phyloP scores from a whole-genome alignment of 2,329 filamentous ascomycete species.

The Bipolaris gigantea region DNA sequence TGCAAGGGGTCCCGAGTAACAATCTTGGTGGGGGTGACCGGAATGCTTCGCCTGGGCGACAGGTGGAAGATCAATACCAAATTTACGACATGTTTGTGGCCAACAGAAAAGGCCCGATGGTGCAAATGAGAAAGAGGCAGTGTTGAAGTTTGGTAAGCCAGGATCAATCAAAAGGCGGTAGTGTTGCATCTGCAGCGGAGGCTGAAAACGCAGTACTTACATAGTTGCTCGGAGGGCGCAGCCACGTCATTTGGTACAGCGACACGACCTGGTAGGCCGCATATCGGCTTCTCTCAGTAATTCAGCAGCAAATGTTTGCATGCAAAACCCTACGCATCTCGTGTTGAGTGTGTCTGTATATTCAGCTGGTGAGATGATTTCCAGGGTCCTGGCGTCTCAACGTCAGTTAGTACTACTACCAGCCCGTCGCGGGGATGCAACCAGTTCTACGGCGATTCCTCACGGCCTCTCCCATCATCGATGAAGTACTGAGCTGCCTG shows the following conservation, averaged over 20 bases:
- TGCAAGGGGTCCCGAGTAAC: conserved; percentile 22
- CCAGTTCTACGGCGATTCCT: not conserved
- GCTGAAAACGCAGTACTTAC: not conserved
- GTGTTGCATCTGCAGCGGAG: not conserved
- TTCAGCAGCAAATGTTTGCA: not conserved
- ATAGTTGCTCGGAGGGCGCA: not conserved
- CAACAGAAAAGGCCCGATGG: conserved; percentile 39
- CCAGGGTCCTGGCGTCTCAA: not conserved
- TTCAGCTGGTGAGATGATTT: no score
- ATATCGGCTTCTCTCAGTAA: not conserved
- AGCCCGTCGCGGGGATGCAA: not conserved
- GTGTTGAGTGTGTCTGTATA: not conserved
- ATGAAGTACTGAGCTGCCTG: not conserved
- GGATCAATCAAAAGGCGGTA: not conserved
- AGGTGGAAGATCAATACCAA: conserved; percentile 28
- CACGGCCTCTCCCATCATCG: not conserved
- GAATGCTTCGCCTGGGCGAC: conserved; percentile 21
- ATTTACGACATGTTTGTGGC: conserved; percentile 35
- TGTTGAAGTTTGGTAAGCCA: not conserved
- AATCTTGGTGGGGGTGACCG: conserved; percentile 28
- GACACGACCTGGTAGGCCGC: not conserved
- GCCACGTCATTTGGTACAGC: not conserved
- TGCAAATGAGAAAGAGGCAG: conserved; percentile 23
- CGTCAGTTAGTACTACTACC: not conserved
- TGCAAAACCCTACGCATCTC: not conserved